phyloP scores from a whole-genome alignment of 1,284 basidiomycete genomes.

The Inonotus hispidus region DNA sequence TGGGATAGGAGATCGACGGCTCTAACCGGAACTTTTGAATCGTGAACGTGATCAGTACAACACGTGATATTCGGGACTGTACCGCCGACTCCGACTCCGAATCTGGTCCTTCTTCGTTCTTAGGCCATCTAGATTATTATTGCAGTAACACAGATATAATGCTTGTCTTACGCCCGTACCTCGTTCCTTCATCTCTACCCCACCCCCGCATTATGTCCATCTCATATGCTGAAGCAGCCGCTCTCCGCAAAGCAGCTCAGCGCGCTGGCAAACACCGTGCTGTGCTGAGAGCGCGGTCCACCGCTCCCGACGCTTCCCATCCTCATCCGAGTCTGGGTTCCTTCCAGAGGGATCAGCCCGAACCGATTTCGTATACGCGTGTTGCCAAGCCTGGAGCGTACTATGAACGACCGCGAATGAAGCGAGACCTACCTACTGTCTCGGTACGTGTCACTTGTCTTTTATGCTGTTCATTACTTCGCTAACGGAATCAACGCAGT shows the following conservation, averaged over 20 bases:
- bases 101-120: background rate
- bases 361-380: constrained; percentile 7
- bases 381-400: constrained; percentile 17
- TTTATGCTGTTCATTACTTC: background rate
- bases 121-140: background rate
- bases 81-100: background rate
- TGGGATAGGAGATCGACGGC: background rate
- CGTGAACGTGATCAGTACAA: background rate
- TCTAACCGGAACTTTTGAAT: background rate
- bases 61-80: background rate
- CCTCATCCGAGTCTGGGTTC: background rate
- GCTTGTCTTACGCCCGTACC: constrained; percentile 10
- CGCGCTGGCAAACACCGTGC: background rate
- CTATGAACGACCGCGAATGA: constrained; percentile 17
- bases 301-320: constrained; percentile 7
- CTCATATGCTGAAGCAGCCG: constrained; percentile 14
- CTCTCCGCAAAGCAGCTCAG: constrained; percentile 16
- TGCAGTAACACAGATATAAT: background rate
- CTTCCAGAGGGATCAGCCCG: background rate
- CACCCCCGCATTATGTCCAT: constrained; percentile 12
- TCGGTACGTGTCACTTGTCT: constrained; percentile 3
- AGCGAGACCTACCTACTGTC: constrained; percentile 15
- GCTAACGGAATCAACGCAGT: constrained; percentile 27
- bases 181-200: constrained; percentile 1
- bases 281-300: background rate